Evolutionary conservation across 1,139 yeast species (phyloP).

Genomic region (Barnettozyma hawaiiensis): DNA sequence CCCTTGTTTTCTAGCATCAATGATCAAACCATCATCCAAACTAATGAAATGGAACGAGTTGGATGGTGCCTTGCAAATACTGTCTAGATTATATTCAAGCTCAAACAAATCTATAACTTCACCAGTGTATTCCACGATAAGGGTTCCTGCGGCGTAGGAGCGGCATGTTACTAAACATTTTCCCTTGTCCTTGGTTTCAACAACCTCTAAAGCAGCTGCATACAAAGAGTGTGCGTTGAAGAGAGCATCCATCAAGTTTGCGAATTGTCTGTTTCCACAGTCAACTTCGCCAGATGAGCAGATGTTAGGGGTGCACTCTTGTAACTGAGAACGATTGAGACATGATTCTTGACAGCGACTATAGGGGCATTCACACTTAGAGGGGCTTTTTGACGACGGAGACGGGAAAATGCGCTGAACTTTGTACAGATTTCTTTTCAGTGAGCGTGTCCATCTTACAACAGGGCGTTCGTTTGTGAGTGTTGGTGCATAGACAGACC

Average conservation of each 20-base stretch:
- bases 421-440: conserved; percentile 26
- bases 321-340: conserved; percentile 26
- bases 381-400: conserved; percentile 10
- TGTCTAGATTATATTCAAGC: conserved; percentile 16
- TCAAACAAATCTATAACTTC: conserved; percentile 33
- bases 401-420: conserved; percentile 15
- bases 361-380: conserved; percentile 27
- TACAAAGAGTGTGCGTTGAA: conserved; percentile 21
- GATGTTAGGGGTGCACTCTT: conserved; percentile 32
- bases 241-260: conserved; percentile 17
- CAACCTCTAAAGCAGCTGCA: conserved; percentile 32
- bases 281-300: conserved; percentile 31
- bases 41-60: conserved; percentile 32
- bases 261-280: conserved; percentile 36
- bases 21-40: conserved; percentile 33
- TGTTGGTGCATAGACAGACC: conserved; percentile 31
- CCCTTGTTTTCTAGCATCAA: conserved; percentile 36
- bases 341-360: conserved; percentile 32
- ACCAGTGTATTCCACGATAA: conserved; percentile 41
- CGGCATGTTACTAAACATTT: conserved; percentile 34
- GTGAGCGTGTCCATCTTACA: conserved; percentile 27
- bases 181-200: conserved; percentile 30
- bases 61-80: conserved; percentile 14
- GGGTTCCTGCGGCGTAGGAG: conserved; percentile 31
- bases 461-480: conserved; percentile 22